Conservation (phyloP, 208 protist species). For the Leishmania major region DNA sequence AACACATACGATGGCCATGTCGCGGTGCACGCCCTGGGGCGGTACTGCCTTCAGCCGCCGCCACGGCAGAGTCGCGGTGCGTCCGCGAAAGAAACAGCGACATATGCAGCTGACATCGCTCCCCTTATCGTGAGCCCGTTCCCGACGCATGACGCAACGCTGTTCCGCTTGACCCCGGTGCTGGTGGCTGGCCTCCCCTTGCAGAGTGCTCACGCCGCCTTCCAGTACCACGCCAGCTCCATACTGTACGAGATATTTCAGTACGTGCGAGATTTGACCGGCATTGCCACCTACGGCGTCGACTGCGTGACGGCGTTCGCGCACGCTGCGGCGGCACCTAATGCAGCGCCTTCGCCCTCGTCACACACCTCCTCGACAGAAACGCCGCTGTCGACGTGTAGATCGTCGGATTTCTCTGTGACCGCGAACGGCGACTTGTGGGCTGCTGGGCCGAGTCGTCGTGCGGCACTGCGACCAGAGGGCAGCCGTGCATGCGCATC, state of each 20-base stretch:
- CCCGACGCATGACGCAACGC: slow-evolving; percentile 64
- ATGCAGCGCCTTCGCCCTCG: not conserved
- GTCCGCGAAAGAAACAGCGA: not conserved
- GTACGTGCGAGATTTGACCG: slow-evolving; percentile 68
- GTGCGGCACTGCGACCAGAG: not conserved
- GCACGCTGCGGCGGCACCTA: not conserved
- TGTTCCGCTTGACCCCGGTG: slow-evolving; percentile 75
- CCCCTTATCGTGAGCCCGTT: slow-evolving; percentile 46
- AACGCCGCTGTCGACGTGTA: not conserved
- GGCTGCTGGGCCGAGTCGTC: not conserved
- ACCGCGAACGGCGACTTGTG: not conserved
- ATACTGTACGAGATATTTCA: slow-evolving; percentile 57
- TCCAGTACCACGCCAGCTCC: slow-evolving; percentile 53
- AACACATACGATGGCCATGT: slow-evolving; percentile 75
- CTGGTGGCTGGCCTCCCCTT: slow-evolving; percentile 54
- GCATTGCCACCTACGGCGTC: slow-evolving; percentile 70
- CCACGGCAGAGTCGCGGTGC: not conserved
- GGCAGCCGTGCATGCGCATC: not conserved
- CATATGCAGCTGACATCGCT: not conserved
- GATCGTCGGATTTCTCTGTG: not conserved
- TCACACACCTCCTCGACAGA: not conserved
- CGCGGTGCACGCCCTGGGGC: slow-evolving; percentile 65
- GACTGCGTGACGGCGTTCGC: slow-evolving; percentile 49
- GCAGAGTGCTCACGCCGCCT: slow-evolving; percentile 59
- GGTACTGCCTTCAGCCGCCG: slow-evolving; percentile 55